Conservation (phyloP, 129 eudicot species). For the Chrysanthemum makinoi region DNA sequence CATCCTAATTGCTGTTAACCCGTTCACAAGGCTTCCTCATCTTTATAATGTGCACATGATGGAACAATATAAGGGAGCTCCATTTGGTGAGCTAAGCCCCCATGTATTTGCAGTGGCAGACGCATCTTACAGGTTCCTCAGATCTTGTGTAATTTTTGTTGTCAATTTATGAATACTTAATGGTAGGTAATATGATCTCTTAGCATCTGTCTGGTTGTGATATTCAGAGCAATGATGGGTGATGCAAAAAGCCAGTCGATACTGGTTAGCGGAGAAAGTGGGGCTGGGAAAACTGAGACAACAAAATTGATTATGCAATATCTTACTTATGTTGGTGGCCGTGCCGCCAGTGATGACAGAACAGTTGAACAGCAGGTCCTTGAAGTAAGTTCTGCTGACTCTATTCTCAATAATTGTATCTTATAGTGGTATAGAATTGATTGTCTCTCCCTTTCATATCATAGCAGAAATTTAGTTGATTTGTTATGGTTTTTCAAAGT, state of each 20-base stretch:
- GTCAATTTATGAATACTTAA: constrained; percentile 15
- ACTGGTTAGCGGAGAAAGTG: constrained; percentile 99
- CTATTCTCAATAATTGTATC: not conserved
- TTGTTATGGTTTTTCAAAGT: not conserved
- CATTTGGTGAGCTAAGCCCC: constrained; percentile 98
- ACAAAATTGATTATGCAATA: constrained; percentile 95
- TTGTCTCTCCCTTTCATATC: not conserved
- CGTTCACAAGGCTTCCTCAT: constrained; percentile 98
- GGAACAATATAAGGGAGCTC: constrained; percentile 98
- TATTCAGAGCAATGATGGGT: constrained; percentile 84
- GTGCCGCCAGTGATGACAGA: constrained; percentile 89
- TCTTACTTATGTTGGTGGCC: constrained; percentile 98
- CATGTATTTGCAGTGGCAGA: constrained; percentile 99
- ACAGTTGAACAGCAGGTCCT: constrained; percentile 98
- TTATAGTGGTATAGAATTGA: not conserved
- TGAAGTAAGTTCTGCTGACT: constrained; percentile 53
- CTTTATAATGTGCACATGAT: constrained; percentile 94
- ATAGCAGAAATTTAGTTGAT: not conserved
- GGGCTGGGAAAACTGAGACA: constrained; percentile 99
- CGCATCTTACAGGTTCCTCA: constrained; percentile 84
- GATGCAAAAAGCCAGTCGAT: constrained; percentile 88
- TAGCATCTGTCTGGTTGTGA: constrained; percentile 25
- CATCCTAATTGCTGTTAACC: constrained; percentile 95
- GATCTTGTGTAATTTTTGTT: constrained; percentile 17
- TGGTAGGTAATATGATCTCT: constrained; percentile 15